Evolutionary conservation across 2,329 filamentous ascomycete species (phyloP).

Genomic region (Bimuria novae-zelandiae): DNA sequence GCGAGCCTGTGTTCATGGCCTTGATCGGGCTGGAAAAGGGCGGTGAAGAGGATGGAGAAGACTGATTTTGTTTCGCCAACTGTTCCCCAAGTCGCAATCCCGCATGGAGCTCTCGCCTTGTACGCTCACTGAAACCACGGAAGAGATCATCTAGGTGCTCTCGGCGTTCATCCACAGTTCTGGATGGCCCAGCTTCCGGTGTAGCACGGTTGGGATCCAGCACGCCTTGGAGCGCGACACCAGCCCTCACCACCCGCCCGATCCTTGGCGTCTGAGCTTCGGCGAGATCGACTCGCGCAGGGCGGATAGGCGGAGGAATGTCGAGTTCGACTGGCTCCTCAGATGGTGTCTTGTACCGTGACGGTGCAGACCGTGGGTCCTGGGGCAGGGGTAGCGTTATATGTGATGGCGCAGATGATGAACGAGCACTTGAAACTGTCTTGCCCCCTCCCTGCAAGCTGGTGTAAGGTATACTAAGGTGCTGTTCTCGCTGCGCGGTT

Average conservation of each 20-base stretch:
- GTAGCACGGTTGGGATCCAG: constrained; percentile 38
- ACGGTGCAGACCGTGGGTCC: constrained; percentile 17
- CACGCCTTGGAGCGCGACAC: constrained; percentile 45
- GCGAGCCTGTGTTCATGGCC: constrained; percentile 8
- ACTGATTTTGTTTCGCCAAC: constrained; percentile 33
- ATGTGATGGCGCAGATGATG: constrained; percentile 15
- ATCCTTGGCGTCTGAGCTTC: constrained; percentile 39
- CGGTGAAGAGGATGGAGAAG: constrained; percentile 19
- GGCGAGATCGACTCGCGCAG: constrained; percentile 18
- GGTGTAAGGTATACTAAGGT: constrained; percentile 11
- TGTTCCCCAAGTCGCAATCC: constrained; percentile 46
- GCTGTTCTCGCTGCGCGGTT: constrained; percentile 16
- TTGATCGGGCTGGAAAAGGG: constrained; percentile 25
- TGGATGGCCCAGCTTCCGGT: constrained; percentile 24
- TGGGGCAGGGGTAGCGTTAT: constrained; percentile 5
- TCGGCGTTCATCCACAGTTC: constrained; percentile 25
- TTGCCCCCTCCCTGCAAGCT: constrained; percentile 6
- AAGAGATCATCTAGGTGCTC: constrained; percentile 43
- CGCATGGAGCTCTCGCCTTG: constrained; percentile 44
- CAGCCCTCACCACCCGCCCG: constrained; percentile 44
- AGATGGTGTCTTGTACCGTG: constrained; percentile 35
- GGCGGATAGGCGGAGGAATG: constrained; percentile 36
- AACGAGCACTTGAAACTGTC: constrained; percentile 7
- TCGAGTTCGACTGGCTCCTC: constrained; percentile 33
- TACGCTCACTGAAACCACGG: constrained; percentile 46